A percentile compares a stretch with the other conserved stretches of the same genome.
These are phyloP conservation scores for Fusarium temperatum DNA, from an alignment of 2,329 filamentous ascomycete species.

Conservation along the genomic window DNA sequence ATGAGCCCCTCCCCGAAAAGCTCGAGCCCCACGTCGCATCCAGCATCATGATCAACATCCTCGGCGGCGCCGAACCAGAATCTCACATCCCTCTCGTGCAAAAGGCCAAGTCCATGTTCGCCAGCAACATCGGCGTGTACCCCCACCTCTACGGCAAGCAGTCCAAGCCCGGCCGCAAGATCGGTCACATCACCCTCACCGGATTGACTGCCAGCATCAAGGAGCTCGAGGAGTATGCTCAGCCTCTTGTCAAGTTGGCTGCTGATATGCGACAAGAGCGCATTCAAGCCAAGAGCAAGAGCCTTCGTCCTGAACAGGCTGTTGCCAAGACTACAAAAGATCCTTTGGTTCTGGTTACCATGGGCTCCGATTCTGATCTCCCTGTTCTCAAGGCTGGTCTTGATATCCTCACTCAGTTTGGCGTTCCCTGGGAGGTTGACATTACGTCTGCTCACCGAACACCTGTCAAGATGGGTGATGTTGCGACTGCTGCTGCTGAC, in stretches of 20 bases:
- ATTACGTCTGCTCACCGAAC: slow-evolving; percentile 86
- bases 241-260: slow-evolving; percentile 73
- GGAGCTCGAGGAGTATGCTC: slow-evolving; percentile 61
- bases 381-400: slow-evolving; percentile 72
- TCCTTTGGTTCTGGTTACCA: slow-evolving; percentile 78
- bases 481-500: slow-evolving; percentile 69
- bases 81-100: slow-evolving; percentile 67
- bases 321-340: neutral
- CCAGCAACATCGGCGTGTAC: slow-evolving; percentile 58
- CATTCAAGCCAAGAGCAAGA: slow-evolving; percentile 52
- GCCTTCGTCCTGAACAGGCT: slow-evolving; percentile 48
- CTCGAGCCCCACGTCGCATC: slow-evolving; percentile 67
- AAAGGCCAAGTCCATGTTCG: slow-evolving; percentile 55
- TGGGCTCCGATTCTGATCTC: slow-evolving; percentile 85
- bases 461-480: slow-evolving; percentile 73
- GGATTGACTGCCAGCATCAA: slow-evolving; percentile 72
- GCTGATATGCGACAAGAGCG: slow-evolving; percentile 67
- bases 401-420: slow-evolving; percentile 72
- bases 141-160: slow-evolving; percentile 94
- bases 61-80: slow-evolving; percentile 72
- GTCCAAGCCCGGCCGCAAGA: slow-evolving; percentile 88
- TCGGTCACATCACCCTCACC: slow-evolving; percentile 90
- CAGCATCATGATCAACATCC: slow-evolving; percentile 83
- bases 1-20: slow-evolving; percentile 61
- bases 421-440: slow-evolving; percentile 75